These are phyloP conservation scores for Pythium vanterpoolii DNA, from an alignment of 352 stramenopile genomes.

Conservation along the genomic window DNA sequence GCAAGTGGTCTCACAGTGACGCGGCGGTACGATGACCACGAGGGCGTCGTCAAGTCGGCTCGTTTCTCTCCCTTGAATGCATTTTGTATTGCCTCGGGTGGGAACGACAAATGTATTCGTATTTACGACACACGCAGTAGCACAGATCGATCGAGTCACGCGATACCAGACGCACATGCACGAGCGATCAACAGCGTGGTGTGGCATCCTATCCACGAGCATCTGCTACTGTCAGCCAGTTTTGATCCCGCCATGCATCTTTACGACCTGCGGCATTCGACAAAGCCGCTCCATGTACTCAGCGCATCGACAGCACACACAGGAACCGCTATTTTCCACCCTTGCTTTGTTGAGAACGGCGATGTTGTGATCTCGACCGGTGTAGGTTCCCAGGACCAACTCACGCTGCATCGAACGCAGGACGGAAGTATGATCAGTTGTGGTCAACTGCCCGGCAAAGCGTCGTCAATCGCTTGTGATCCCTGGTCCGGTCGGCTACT, in stretches of 20 bases:
- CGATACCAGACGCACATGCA: constrained; percentile 29
- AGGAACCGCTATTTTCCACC: constrained; percentile 42
- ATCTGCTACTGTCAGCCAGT: constrained; percentile 41
- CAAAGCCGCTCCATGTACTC: constrained; percentile 35
- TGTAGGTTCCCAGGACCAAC: constrained; percentile 10
- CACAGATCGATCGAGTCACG: background rate
- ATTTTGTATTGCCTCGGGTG: constrained; percentile 42
- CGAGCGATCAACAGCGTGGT: constrained; percentile 56
- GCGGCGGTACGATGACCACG: constrained; percentile 35
- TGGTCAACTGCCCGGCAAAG: constrained; percentile 27
- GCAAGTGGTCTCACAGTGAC: constrained; percentile 13
- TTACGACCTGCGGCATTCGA: constrained; percentile 39
- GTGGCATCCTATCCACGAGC: constrained; percentile 44
- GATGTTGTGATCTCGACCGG: constrained; percentile 12
- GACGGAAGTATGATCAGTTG: constrained; percentile 36
- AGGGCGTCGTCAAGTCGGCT: constrained; percentile 49
- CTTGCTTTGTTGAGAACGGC: constrained; percentile 32
- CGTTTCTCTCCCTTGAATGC: constrained; percentile 26
- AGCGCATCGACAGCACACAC: constrained; percentile 17
- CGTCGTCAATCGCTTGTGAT: constrained; percentile 34
- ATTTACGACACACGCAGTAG: constrained; percentile 32
- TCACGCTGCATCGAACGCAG: constrained; percentile 34
- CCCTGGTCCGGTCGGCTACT: constrained; percentile 36
- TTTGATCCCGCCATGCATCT: constrained; percentile 49
- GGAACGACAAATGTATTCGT: constrained; percentile 41